Conservation (phyloP, 176 grass and related monocot species). For the Triticum turgidum region DNA sequence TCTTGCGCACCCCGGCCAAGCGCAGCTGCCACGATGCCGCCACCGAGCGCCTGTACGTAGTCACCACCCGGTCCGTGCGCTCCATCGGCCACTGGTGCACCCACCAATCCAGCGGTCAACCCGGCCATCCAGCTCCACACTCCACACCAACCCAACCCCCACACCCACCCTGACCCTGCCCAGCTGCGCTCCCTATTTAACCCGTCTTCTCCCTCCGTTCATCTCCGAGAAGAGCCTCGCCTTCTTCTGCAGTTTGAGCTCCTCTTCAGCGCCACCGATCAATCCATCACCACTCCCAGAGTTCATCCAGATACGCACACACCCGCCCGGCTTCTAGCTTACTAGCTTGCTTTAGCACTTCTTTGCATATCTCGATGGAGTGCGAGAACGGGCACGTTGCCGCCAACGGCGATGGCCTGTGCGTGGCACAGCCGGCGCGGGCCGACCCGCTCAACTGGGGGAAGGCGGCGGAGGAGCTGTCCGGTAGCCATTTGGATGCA, state of each 20-base stretch:
- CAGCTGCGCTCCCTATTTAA: conserved; percentile 60
- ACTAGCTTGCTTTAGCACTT: neutral
- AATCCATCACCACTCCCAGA: neutral
- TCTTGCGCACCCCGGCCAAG: neutral
- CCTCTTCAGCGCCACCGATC: conserved; percentile 18
- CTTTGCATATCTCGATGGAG: conserved; percentile 20
- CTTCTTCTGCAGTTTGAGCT: neutral
- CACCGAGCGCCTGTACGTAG: neutral
- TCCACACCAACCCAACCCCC: conserved; percentile 16
- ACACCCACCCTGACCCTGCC: neutral
- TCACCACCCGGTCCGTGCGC: neutral
- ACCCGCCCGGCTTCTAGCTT: neutral
- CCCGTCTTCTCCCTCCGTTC: neutral
- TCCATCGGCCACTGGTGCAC: neutral
- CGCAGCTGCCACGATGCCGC: neutral
- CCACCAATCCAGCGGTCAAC: neutral
- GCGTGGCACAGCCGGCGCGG: conserved; percentile 5
- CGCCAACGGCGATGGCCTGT: conserved; percentile 32
- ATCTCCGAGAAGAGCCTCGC: conserved; percentile 40
- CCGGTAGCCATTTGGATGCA: conserved; percentile 64
- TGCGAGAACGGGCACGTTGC: conserved; percentile 12
- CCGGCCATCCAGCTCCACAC: neutral
- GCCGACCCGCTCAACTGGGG: conserved; percentile 75
- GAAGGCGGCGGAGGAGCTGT: conserved; percentile 40
- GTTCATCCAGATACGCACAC: neutral